These are phyloP conservation scores for Dysphania ambrosioides DNA, from an alignment of 148 eudicot genomes.

Conservation along the genomic window DNA sequence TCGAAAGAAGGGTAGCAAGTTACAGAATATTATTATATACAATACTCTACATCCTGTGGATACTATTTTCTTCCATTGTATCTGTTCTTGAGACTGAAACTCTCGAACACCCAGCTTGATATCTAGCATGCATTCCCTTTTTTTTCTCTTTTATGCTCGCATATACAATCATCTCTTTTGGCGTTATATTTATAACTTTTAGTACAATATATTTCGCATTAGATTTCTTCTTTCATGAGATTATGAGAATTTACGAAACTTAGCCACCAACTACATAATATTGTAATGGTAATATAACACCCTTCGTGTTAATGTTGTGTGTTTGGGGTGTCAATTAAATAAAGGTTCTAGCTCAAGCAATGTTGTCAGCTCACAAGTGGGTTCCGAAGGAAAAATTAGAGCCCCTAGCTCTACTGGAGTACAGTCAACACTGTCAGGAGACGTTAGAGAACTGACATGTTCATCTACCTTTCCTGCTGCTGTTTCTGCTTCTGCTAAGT, in stretches of 20 bases:
- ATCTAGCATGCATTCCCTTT: constrained; percentile 36
- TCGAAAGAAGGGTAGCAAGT: too few relatives aligned
- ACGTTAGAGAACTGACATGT: constrained; percentile 23
- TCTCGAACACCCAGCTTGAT: too few relatives aligned
- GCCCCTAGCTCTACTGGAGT: constrained; percentile 33
- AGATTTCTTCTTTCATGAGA: neutral
- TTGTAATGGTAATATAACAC: neutral
- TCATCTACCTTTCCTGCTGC: constrained; percentile 35
- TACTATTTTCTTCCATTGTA: too few relatives aligned
- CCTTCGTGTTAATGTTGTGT: neutral
- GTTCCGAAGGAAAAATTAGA: constrained; percentile 38
- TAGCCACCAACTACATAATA: neutral
- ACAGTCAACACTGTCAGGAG: constrained; percentile 33
- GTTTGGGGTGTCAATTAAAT: constrained; percentile 42
- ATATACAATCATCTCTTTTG: neutral
- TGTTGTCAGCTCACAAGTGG: constrained; percentile 31
- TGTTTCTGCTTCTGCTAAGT: constrained; percentile 36
- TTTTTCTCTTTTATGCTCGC: neutral
- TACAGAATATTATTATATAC: too few relatives aligned
- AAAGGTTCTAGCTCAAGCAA: constrained; percentile 41
- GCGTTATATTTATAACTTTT: neutral
- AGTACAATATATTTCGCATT: neutral
- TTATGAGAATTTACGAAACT: neutral
- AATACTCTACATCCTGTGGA: too few relatives aligned
- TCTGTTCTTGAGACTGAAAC: too few relatives aligned